Evolutionary conservation across 345 rosid genomes (phyloP), one percentile per base, ranked within the genome.

Genomic region (Balakata baccata): DNA sequence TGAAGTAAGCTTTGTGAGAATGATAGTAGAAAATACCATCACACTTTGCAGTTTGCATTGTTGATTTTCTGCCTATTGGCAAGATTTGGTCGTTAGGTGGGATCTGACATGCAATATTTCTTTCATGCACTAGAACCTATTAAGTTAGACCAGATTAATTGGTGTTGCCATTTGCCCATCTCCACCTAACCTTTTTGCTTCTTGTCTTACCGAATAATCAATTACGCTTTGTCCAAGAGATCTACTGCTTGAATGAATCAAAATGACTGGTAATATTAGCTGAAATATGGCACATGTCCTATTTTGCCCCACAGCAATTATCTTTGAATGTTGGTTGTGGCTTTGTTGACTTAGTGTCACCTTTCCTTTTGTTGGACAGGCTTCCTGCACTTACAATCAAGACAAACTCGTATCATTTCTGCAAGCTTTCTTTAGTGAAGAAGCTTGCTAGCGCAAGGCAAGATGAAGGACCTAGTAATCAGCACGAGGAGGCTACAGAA

Each of bases 401-500:
- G 68, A 87, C 94, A 68, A 86, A 86, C 76, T 81, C 97, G 22
- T 95, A 92, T 73, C 93, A 89, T 78, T 95, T 95, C 79, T 95
- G 99, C 90, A 95, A 95, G 84, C 88, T 95, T 79, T 95, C 98
- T 9, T 80, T 89, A 61, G 92, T 87, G 13, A 91, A 89, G 84
- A 82, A 74, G 73, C 86, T 94, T 78, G 49, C 74, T 77, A 69
- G 74, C 74, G 68, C 34, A 23, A 66, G 75, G 71, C 79, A 80
- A 79, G 74, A 43, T 74, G 80, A 73, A 78, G 70, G 49, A 41
- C 51, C 75, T 43, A 53, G 50, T 22, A 18, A n/a, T 66, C 66
- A 37, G 66, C 50, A 71, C 41, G 86, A 84, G 66, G 34, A 47
- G 75, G 83, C 46, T 79, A 50, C 45, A 61, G 83, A 84, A 52